Conservation (phyloP, 192 early-diverging fungal genomes). For the Podila verticillata region DNA sequence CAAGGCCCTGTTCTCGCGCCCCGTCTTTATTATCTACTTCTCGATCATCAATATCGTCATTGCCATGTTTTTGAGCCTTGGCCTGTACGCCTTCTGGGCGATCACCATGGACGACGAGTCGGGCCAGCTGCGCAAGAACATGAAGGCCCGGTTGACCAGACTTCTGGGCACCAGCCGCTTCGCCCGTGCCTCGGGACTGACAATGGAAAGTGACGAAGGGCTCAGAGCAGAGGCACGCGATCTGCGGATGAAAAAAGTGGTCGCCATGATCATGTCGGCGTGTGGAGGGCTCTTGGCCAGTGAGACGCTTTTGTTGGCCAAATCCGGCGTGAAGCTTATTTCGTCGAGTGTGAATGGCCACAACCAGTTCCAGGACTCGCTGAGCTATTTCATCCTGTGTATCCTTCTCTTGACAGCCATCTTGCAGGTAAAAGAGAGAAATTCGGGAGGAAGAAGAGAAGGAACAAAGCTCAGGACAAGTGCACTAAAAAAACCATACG, state of each 20-base stretch:
- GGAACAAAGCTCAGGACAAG: too few relatives aligned
- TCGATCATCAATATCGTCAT: constrained; percentile 58
- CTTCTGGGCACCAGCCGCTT: constrained; percentile 39
- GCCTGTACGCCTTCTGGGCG: constrained; percentile 58
- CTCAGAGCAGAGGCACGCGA: constrained; percentile 25
- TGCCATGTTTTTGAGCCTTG: constrained; percentile 45
- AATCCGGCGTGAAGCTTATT: constrained; percentile 55
- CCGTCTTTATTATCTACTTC: constrained; percentile 64
- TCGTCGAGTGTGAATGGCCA: constrained; percentile 34
- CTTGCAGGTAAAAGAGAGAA: constrained; percentile 53
- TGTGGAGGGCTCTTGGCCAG: constrained; percentile 68
- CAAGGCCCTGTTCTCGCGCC: constrained; percentile 55
- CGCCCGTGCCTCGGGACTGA: constrained; percentile 35
- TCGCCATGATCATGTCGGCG: constrained; percentile 64
- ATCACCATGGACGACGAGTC: constrained; percentile 40
- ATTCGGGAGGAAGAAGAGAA: background rate
- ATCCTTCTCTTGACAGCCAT: constrained; percentile 61
- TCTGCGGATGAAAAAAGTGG: constrained; percentile 54
- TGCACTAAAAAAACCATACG: too few relatives aligned
- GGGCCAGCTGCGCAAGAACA: constrained; percentile 38
- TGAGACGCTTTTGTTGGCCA: constrained; percentile 66
- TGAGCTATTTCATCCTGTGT: constrained; percentile 63
- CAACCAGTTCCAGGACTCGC: constrained; percentile 64
- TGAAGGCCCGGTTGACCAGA: constrained; percentile 20
- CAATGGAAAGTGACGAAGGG: constrained; percentile 32